phyloP scores from a whole-genome alignment of 1,284 basidiomycete genomes.

The Schizopora paradoxa region DNA sequence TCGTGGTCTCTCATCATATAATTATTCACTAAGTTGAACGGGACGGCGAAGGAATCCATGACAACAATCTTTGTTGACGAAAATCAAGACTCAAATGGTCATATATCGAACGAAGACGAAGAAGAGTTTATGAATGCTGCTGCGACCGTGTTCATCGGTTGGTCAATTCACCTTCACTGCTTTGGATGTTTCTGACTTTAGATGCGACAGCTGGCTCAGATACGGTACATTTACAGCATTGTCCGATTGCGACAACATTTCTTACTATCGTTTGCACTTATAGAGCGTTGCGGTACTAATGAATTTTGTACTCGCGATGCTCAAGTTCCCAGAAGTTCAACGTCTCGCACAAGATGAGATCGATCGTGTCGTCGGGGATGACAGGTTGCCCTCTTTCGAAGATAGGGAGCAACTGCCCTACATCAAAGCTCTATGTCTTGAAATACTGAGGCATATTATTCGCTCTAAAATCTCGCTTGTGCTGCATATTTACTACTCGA shows the following conservation, averaged over 20 bases:
- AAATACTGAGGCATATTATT: constrained; percentile 19
- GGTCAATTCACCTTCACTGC: too few relatives aligned
- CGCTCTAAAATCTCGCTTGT: constrained; percentile 7
- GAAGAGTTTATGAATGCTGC: constrained; percentile 9
- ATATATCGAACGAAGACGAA: background rate
- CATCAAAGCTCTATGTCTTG: constrained; percentile 19
- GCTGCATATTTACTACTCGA: too few relatives aligned
- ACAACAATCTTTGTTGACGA: background rate
- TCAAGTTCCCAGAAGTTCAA: constrained; percentile 16
- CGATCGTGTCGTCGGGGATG: constrained; percentile 18
- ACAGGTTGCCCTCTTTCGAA: constrained; percentile 19
- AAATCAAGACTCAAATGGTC: constrained; percentile 4
- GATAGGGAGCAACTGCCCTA: constrained; percentile 21
- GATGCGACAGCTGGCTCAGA: constrained; percentile 11
- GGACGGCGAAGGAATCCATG: constrained; percentile 5
- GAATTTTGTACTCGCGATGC: constrained; percentile 17
- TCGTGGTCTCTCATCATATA: too few relatives aligned
- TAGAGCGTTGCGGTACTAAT: constrained; percentile 17
- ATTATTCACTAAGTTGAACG: too few relatives aligned
- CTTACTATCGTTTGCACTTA: background rate
- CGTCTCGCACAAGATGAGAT: constrained; percentile 19
- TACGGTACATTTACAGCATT: constrained; percentile 7
- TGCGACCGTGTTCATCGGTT: too few relatives aligned
- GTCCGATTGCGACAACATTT: too few relatives aligned
- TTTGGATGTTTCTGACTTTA: too few relatives aligned